Base-by-base conservation (phyloP, 2,329 filamentous ascomycete genomes). In the Cryoendolithus antarcticus region DNA sequence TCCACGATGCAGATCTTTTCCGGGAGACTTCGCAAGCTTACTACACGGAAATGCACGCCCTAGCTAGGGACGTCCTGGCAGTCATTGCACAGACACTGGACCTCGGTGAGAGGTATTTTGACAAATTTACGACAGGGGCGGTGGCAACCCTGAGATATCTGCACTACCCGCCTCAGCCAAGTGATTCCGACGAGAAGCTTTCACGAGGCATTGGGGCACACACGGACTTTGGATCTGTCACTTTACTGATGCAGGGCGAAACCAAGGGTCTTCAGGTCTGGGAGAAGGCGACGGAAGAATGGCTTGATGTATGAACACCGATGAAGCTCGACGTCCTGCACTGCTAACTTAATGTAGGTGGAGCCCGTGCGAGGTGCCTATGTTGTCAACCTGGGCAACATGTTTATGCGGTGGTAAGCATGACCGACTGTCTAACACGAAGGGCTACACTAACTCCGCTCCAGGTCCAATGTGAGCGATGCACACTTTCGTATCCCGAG, bases 111-210 rank as follows among this genome's bases (percentile, higher is more conserved):
- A 48, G 44, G 13, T 63, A 57, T 38, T 66, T 64, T 45, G 51
- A 59, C 9, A 53, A 56, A 1, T 62, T 62, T 21, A 56, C 54
- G 0, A 43, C 49, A 2, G 54, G 54, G 7, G 57, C 62, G 0
- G 57, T 65, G 10, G 63, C 64, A 0, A 64, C 59, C 8, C 61
- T 66, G 54, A 53, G 63, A 7, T 52, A 62, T 31, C 50, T 66
- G n/a, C 32, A 36, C 34, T 44, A 46, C 13, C 44, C 42, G 4
- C 44, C 40, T 15, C 28, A 43, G 12, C 37, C 32, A 9, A 33
- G 28, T 42, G 58, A 63, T 19, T 50, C 51, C 11, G 60, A 64
- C 8, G 47, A 41, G 13, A 30, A 53, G 34, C 41, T 62, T 21
- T 60, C 56, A 10, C 49, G 62, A 1, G 63, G 64, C 0, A 62